These are phyloP conservation scores for Otatea glauca DNA, from an alignment of 176 grass and related monocot genomes.

Conservation along the genomic window DNA sequence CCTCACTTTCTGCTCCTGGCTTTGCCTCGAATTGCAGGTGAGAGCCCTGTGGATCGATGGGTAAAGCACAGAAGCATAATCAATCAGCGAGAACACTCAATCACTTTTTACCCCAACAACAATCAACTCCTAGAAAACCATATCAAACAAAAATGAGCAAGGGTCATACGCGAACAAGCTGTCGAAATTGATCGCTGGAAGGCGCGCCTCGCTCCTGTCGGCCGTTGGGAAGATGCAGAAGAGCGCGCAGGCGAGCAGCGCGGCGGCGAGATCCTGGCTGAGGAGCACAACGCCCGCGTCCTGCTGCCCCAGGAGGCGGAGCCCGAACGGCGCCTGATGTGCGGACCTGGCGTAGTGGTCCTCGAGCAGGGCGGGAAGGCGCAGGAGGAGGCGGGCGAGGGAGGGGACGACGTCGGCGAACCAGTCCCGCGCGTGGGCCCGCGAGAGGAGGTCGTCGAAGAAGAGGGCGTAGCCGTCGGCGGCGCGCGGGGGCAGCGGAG, in stretches of 20 bases:
- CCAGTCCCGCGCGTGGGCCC: constrained; percentile 68
- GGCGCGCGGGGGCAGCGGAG: constrained; percentile 35
- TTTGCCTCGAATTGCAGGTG: constrained; percentile 48
- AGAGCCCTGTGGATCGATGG: constrained; percentile 51
- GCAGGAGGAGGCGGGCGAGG: constrained; percentile 70
- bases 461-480: constrained; percentile 69
- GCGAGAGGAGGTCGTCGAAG: constrained; percentile 77
- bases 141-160: background rate
- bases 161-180: constrained; percentile 67
- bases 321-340: constrained; percentile 45
- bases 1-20: constrained; percentile 81
- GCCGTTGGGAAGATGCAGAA: constrained; percentile 90
- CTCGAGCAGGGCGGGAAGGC: constrained; percentile 75
- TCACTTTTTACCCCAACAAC: background rate
- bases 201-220: constrained; percentile 47
- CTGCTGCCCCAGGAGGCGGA: constrained; percentile 64
- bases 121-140: background rate
- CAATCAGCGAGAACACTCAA: background rate
- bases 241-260: constrained; percentile 82
- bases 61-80: background rate
- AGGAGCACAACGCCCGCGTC: constrained; percentile 63
- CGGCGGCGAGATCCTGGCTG: constrained; percentile 70
- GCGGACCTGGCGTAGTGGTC: constrained; percentile 60
- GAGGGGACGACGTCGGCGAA: constrained; percentile 65
- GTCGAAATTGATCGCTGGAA: constrained; percentile 83